phyloP scores from a whole-genome alignment of 225 moss, liverwort and hornwort species.

The Asterella californica region DNA sequence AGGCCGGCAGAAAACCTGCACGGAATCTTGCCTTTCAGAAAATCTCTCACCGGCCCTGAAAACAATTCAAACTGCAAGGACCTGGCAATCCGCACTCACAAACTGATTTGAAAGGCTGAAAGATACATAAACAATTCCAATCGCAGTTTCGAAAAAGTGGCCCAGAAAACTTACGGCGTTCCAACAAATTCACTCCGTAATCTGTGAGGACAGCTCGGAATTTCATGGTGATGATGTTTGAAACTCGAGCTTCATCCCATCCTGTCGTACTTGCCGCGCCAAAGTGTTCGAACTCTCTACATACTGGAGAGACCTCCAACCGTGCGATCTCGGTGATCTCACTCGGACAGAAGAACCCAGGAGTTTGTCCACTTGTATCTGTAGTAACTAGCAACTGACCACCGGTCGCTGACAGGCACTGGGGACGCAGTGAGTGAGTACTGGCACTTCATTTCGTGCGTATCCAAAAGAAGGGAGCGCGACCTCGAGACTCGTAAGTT shows the following conservation, averaged over 20 bases:
- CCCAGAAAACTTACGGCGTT: slow-evolving; percentile 55
- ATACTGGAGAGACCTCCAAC: background rate
- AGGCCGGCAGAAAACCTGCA: slow-evolving; percentile 84
- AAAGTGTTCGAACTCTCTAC: background rate
- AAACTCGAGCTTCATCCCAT: background rate
- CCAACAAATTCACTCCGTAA: slow-evolving; percentile 80
- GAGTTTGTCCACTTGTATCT: background rate
- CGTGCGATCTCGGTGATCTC: slow-evolving; percentile 5
- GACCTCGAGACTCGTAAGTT: no score
- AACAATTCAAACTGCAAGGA: no score
- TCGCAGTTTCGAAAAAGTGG: background rate
- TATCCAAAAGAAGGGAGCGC: no score
- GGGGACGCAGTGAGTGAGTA: no score
- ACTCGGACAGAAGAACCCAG: background rate
- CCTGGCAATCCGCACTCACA: background rate
- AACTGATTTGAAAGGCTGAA: background rate
- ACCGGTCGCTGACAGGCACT: no score
- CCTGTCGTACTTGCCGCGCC: background rate
- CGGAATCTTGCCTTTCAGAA: background rate
- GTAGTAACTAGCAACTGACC: no score
- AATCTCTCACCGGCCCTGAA: background rate
- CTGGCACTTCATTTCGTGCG: no score
- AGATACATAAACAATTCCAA: background rate
- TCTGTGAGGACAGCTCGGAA: slow-evolving; percentile 88
- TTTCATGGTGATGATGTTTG: slow-evolving; percentile 51